Conservation (phyloP, 371 early-diverging fungal species). For the Smittium mucronatum region DNA sequence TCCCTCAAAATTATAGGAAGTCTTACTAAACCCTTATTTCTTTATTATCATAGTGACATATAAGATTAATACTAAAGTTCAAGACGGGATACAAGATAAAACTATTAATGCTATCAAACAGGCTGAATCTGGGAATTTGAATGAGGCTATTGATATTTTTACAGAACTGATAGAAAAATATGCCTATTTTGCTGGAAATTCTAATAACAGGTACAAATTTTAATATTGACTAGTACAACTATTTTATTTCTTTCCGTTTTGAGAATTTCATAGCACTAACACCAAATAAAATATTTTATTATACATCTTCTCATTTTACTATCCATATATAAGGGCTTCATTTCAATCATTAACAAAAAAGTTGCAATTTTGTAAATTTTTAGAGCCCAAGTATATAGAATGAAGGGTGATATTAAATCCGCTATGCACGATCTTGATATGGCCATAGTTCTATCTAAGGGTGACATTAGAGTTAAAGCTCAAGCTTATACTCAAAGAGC, state of each 20-base stretch:
- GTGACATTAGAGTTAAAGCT: slow-evolving; percentile 48
- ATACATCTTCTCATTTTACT: neutral
- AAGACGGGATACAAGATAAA: neutral
- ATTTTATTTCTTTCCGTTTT: neutral
- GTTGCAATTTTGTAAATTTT: neutral
- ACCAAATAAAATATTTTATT: neutral
- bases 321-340: too few species aligned
- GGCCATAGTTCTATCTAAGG: slow-evolving; percentile 51
- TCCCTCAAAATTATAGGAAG: neutral
- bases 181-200: slow-evolving; percentile 60
- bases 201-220: slow-evolving; percentile 59
- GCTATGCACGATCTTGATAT: slow-evolving; percentile 54
- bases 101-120: neutral
- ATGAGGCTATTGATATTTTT: slow-evolving; percentile 35
- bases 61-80: neutral
- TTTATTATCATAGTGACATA: neutral
- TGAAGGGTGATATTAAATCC: slow-evolving; percentile 37
- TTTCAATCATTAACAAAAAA: neutral
- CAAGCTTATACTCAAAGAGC: slow-evolving; percentile 84
- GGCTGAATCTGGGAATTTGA: slow-evolving; percentile 37
- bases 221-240: neutral
- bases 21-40: neutral
- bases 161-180: slow-evolving; percentile 39
- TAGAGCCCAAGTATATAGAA: slow-evolving; percentile 65
- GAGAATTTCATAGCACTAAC: neutral